phyloP scores from a whole-genome alignment of 202 grass and related monocot genomes.

The Hordeum pubiflorum region DNA sequence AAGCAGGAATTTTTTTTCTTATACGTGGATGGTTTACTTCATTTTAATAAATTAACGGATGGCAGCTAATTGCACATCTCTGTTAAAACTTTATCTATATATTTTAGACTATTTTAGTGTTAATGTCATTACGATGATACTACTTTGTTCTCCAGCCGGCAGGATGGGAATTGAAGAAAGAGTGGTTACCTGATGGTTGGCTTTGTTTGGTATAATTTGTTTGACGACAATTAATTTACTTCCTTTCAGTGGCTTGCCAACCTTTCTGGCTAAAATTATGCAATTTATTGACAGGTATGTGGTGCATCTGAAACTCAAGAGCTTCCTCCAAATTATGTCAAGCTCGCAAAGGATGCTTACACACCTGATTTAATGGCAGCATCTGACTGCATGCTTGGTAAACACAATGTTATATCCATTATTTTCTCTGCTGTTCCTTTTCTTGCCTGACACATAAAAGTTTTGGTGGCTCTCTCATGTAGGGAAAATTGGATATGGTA shows the following conservation, averaged over 20 bases:
- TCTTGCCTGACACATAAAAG: conserved; percentile 11
- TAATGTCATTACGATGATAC: not conserved
- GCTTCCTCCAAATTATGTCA: conserved; percentile 87
- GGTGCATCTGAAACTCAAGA: conserved; percentile 89
- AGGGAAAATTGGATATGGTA: conserved; percentile 99
- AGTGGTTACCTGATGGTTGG: conserved; percentile 88
- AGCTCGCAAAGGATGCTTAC: conserved; percentile 87
- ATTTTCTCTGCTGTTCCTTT: conserved; percentile 3
- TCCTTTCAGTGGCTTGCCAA: not conserved
- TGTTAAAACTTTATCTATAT: not conserved
- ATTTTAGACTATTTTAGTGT: not conserved
- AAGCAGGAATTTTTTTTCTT: not conserved
- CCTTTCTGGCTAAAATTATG: conserved; percentile 20
- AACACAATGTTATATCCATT: conserved; percentile 1
- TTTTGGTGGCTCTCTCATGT: conserved; percentile 6
- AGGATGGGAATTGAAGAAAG: conserved; percentile 89
- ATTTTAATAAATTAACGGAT: not conserved
- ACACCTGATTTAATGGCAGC: conserved; percentile 97
- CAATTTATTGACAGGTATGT: conserved; percentile 57
- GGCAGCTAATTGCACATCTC: not conserved
- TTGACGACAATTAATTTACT: not conserved
- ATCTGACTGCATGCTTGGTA: conserved; percentile 99
- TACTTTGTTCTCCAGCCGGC: conserved; percentile 54
- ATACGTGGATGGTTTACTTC: not conserved
- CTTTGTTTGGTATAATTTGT: conserved; percentile 76